A percentile compares a stretch with the other conserved stretches of the same genome.
Evolutionary conservation across 129 eudicot species (phyloP).

Genomic region (Smallanthus sonchifolius): DNA sequence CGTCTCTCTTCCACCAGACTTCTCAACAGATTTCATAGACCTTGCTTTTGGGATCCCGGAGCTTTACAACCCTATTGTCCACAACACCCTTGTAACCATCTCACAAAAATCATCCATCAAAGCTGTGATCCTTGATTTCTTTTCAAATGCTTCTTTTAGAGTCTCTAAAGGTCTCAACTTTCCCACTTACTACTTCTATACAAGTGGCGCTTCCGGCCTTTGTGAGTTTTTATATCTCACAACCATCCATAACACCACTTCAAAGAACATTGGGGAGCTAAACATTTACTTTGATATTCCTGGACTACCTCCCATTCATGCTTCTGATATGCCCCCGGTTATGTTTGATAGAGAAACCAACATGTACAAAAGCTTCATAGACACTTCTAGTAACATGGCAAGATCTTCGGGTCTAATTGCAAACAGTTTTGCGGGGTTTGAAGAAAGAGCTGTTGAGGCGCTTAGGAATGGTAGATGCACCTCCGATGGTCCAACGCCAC

Average conservation of each 20-base stretch:
- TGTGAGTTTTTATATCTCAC: slow-evolving; percentile 36
- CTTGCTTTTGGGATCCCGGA: slow-evolving; percentile 39
- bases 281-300: slow-evolving; percentile 29
- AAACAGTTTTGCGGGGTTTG: slow-evolving; percentile 40
- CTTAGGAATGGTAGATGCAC: slow-evolving; percentile 30
- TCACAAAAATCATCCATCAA: slow-evolving; percentile 32
- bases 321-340: slow-evolving; percentile 25
- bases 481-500: slow-evolving; percentile 39
- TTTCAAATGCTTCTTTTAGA: slow-evolving; percentile 45
- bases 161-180: slow-evolving; percentile 35
- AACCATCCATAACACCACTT: slow-evolving; percentile 20
- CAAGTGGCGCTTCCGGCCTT: slow-evolving; percentile 38
- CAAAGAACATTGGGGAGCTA: slow-evolving; percentile 1
- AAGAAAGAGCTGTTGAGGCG: slow-evolving; percentile 18
- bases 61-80: slow-evolving; percentile 38
- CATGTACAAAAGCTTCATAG: slow-evolving; percentile 26
- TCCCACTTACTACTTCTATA: slow-evolving; percentile 56
- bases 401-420: slow-evolving; percentile 42
- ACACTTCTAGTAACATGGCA: slow-evolving; percentile 38
- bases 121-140: slow-evolving; percentile 61
- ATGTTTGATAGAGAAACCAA: slow-evolving; percentile 14
- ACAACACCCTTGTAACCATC: slow-evolving; percentile 34
- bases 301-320: slow-evolving; percentile 41
- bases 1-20: slow-evolving; percentile 25
- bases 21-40: slow-evolving; percentile 8